Conservation (phyloP, 2,329 filamentous ascomycete genomes). For the Diaporthe sp. region DNA sequence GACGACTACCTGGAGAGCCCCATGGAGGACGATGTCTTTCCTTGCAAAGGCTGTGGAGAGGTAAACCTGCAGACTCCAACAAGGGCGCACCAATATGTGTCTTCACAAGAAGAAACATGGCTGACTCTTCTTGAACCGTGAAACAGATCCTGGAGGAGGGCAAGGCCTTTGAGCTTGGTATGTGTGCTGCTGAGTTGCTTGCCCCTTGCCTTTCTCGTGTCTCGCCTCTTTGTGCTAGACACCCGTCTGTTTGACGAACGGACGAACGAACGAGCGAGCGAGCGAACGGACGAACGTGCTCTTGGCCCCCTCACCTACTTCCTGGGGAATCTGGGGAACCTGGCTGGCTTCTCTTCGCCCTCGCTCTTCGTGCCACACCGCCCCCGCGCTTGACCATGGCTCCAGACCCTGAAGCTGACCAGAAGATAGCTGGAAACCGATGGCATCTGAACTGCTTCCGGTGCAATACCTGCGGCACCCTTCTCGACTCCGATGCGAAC, state of each 20-base stretch:
- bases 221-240: not conserved
- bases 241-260: not conserved
- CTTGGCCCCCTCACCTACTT: not conserved
- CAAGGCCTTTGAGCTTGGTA: slow-evolving; percentile 97
- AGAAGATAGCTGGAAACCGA: slow-evolving; percentile 82
- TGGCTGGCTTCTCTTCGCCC: slow-evolving; percentile 12
- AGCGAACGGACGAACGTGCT: not conserved
- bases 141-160: slow-evolving; percentile 94
- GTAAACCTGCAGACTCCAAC: slow-evolving; percentile 58
- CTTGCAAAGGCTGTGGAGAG: slow-evolving; percentile 94
- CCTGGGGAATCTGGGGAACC: not conserved
- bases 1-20: slow-evolving; percentile 74
- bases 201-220: slow-evolving; percentile 11
- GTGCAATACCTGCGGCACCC: slow-evolving; percentile 93
- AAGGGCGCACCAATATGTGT: slow-evolving; percentile 46
- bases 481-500: slow-evolving; percentile 98
- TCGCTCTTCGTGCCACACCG: slow-evolving; percentile 4
- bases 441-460: slow-evolving; percentile 99
- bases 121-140: slow-evolving; percentile 27
- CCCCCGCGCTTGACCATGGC: slow-evolving; percentile 35
- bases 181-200: slow-evolving; percentile 46
- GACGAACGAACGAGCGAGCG: not conserved
- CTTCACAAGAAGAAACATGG: slow-evolving; percentile 34
- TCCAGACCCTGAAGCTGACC: slow-evolving; percentile 41
- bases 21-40: slow-evolving; percentile 87